phyloP scores from a whole-genome alignment of 2,329 filamentous ascomycete genomes.

The Bipolaris cookei region DNA sequence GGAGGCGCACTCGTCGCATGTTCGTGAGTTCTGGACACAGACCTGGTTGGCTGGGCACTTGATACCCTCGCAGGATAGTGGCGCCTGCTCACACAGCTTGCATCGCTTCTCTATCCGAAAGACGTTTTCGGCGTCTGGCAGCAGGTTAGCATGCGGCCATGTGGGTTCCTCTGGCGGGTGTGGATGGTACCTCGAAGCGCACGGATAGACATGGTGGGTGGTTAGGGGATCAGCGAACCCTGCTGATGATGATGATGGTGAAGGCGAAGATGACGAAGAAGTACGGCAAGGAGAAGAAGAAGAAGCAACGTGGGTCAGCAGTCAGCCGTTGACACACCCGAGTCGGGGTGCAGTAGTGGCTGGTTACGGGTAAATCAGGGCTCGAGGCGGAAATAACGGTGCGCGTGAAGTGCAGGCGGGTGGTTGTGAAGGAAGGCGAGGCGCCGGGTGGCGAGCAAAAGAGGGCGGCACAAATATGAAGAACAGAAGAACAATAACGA shows the following conservation, averaged over 20 bases:
- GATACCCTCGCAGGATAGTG: conserved; percentile 62
- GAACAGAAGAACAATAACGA: conserved; percentile 16
- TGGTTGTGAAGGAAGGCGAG: conserved; percentile 6
- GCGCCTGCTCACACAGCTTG: conserved; percentile 58
- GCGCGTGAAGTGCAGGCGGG: conserved; percentile 8
- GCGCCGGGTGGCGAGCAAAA: conserved; percentile 1
- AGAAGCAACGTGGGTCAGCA: conserved; percentile 17
- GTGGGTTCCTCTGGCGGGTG: background rate
- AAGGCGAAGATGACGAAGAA: too few species aligned
- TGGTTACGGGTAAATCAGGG: background rate
- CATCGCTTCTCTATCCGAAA: conserved; percentile 64
- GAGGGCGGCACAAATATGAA: background rate
- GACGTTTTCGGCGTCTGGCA: conserved; percentile 46
- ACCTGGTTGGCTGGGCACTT: conserved; percentile 61
- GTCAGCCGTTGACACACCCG: conserved; percentile 15
- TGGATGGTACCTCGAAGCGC: conserved; percentile 22
- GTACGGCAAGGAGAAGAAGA: background rate
- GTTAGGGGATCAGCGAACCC: conserved; percentile 23
- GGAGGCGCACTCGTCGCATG: conserved; percentile 65
- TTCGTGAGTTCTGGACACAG: conserved; percentile 65
- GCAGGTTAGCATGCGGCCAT: conserved; percentile 18
- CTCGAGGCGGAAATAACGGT: background rate
- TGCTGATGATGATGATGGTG: background rate
- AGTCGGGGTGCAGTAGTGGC: conserved; percentile 11
- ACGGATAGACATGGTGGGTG: conserved; percentile 26